phyloP scores from a whole-genome alignment of 495 filamentous ascomycete species.

The Cryomyces minteri region DNA sequence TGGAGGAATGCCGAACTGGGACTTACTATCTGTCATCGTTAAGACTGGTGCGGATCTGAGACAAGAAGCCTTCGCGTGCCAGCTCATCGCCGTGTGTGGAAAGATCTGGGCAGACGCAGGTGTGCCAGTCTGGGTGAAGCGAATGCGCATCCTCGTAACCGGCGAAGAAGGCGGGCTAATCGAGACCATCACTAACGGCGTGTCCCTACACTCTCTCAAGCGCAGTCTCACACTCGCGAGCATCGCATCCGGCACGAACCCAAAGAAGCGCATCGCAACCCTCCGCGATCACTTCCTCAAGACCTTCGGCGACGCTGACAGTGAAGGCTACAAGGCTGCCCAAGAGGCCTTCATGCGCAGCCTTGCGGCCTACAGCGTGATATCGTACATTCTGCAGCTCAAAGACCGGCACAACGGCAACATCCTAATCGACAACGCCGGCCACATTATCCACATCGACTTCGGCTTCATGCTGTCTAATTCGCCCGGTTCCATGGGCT shows the following conservation, averaged over 20 bases:
- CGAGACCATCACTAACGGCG: slow-evolving; percentile 66
- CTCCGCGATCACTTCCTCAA: slow-evolving; percentile 61
- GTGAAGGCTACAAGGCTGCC: slow-evolving; percentile 40
- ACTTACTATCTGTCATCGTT: slow-evolving; percentile 60
- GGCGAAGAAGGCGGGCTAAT: slow-evolving; percentile 61
- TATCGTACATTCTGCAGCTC: slow-evolving; percentile 56
- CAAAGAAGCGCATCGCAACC: slow-evolving; percentile 46
- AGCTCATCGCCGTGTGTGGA: slow-evolving; percentile 54
- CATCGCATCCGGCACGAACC: slow-evolving; percentile 45
- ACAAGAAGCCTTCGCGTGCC: slow-evolving; percentile 64
- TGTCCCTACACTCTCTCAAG: slow-evolving; percentile 57
- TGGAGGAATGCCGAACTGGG: slow-evolving; percentile 66
- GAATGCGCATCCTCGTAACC: slow-evolving; percentile 63
- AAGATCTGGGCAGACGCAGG: slow-evolving; percentile 57
- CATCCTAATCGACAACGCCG: slow-evolving; percentile 58
- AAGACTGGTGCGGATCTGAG: slow-evolving; percentile 61
- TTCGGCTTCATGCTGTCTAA: slow-evolving; percentile 74
- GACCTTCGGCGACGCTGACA: slow-evolving; percentile 45
- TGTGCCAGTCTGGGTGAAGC: slow-evolving; percentile 61
- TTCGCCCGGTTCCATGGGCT: slow-evolving; percentile 56
- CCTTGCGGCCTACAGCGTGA: slow-evolving; percentile 57
- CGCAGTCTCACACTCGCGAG: slow-evolving; percentile 51
- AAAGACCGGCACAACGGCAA: slow-evolving; percentile 74
- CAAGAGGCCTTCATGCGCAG: slow-evolving; percentile 52
- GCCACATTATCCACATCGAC: slow-evolving; percentile 67